Conservation (phyloP, 805 yeast genomes). For the Spencermartinsiella europaea region DNA sequence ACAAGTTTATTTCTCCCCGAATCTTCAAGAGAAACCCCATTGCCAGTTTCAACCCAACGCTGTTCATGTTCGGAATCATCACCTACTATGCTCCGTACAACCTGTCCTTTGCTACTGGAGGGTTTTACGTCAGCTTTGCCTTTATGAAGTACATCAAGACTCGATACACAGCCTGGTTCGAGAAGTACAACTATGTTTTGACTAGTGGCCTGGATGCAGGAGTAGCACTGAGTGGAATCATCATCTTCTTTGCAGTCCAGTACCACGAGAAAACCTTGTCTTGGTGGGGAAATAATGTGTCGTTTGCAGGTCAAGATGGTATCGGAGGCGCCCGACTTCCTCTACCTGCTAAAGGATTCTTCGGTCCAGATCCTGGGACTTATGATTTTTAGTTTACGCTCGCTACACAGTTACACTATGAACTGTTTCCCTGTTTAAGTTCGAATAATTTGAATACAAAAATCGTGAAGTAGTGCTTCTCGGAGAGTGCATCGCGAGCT, state of each 20-base stretch:
- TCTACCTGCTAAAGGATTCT: conserved; percentile 16
- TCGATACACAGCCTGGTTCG: conserved; percentile 47
- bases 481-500: too few relatives aligned
- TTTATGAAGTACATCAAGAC: conserved; percentile 43
- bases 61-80: conserved; percentile 42
- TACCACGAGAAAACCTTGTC: conserved; percentile 29
- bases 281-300: conserved; percentile 49
- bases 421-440: too few relatives aligned
- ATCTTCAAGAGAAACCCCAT: not conserved
- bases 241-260: conserved; percentile 41
- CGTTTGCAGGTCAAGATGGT: conserved; percentile 19
- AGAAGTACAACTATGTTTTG: conserved; percentile 46
- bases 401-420: too few relatives aligned
- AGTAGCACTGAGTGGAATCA: conserved; percentile 43
- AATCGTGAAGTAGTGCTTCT: too few relatives aligned
- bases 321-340: conserved; percentile 9
- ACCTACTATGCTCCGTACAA: conserved; percentile 38
- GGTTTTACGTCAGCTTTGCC: conserved; percentile 36
- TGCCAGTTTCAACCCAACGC: conserved; percentile 25
- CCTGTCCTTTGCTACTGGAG: conserved; percentile 39
- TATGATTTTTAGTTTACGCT: not conserved
- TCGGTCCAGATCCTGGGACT: conserved; percentile 13
- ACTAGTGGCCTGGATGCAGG: conserved; percentile 47
- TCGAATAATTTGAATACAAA: too few relatives aligned
- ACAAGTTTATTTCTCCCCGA: conserved; percentile 8